Base-by-base conservation (phyloP, 306 rosid species). In the Arachis stenosperma region DNA sequence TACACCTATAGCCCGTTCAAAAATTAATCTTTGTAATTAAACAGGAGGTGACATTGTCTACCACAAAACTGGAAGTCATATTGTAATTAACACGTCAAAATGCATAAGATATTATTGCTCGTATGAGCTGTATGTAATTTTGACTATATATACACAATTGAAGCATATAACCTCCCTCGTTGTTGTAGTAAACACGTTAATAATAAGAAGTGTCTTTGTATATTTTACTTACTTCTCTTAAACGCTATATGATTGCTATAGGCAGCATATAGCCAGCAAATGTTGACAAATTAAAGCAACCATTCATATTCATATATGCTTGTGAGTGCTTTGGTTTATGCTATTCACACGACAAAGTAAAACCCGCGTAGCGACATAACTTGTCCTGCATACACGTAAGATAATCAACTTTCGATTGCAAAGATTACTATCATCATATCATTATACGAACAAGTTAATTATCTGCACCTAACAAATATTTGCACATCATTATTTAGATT, bases 231-330 rank as follows among this genome's bases (percentile, higher is more conserved):
- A 44, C 67, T 74, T 80, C n/a, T 12, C 63, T 22, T 27, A 54
- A 74, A 79, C 9, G 71, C 30, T 60, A 60, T 51, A 68, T 73
- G 79, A 79, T 74, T 61, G 79, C 72, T 54, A 65, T 61, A 61
- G 72, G 83, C 17, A 79, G 41, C 75, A 66, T 79, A 73, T 46
- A 17, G 71, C 55, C 40, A 43, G 74, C 66, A 59, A 61, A 67
- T 2, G 47, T 48, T 43, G 70, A 60, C 37, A 79, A 66, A 9
- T 8, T 36, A 71, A 66, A 9, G 6, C 17, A 71, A 58, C 53
- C 62, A 10, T 50, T 57, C 27, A 22, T 22, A 22, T 22, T 33
- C 37, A 33, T 33, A 33, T 17, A 63, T n/a, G 6, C 55, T 8
- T 12, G 7, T 27, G 1, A 7, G 8, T 1, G 12, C 33, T 41